Conservation (phyloP, 2,329 filamentous ascomycete genomes). For the Aspergillus versicolor region DNA sequence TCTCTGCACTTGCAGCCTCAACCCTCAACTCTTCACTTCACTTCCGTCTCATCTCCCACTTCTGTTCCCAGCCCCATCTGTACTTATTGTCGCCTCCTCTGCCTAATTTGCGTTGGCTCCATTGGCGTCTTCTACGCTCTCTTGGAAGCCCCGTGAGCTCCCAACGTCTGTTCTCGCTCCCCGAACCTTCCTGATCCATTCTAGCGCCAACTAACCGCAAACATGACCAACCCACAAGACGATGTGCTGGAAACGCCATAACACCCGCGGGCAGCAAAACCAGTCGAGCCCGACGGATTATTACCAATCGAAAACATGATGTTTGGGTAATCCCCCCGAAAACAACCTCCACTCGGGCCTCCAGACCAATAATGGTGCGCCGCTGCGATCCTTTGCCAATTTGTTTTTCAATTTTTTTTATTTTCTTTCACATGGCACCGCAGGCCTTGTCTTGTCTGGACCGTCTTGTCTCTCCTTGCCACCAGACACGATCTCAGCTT, state of each 20-base stretch:
- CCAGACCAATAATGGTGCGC: neutral
- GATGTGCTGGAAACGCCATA: neutral
- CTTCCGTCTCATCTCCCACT: neutral
- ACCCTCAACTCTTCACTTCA: neutral
- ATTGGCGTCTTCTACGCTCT: neutral
- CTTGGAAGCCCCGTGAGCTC: neutral
- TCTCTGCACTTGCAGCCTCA: neutral
- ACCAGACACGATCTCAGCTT: neutral
- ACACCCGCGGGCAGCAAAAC: neutral
- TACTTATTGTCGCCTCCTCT: neutral
- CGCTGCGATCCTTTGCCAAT: neutral
- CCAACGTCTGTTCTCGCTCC: neutral
- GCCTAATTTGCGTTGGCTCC: neutral
- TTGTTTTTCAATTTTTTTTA: neutral
- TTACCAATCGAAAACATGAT: neutral
- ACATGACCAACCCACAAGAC: neutral
- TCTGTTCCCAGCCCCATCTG: neutral
- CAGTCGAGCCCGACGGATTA: neutral
- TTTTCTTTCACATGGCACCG: neutral
- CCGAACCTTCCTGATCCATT: slow-evolving; percentile 18
- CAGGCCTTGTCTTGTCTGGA: neutral
- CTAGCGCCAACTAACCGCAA: slow-evolving; percentile 11
- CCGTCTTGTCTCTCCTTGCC: neutral
- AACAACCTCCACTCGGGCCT: neutral
- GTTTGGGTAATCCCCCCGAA: neutral